A percentile compares a stretch with the other conserved stretches of the same genome.
These are phyloP conservation scores for Mollisia scopiformis DNA, from an alignment of 2,329 filamentous ascomycete genomes.

Conservation along the genomic window DNA sequence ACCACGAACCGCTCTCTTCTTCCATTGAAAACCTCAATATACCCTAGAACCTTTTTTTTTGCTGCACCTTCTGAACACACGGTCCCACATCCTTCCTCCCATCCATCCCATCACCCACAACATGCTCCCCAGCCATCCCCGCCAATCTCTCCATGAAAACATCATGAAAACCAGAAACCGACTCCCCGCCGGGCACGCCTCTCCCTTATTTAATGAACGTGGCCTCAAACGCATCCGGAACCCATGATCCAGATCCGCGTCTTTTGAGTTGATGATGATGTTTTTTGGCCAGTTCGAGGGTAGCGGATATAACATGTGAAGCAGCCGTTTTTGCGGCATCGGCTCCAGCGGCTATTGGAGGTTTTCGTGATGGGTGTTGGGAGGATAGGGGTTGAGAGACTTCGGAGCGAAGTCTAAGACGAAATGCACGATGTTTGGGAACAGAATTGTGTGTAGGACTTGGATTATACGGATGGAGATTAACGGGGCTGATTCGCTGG, in stretches of 20 bases:
- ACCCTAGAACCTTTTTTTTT: constrained; percentile 40
- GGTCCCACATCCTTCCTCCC: constrained; percentile 47
- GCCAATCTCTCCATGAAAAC: constrained; percentile 36
- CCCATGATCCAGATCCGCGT: constrained; percentile 44
- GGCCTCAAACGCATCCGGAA: constrained; percentile 48
- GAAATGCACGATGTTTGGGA: constrained; percentile 18
- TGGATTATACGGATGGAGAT: constrained; percentile 23
- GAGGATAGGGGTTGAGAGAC: not conserved
- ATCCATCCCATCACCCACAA: constrained; percentile 46
- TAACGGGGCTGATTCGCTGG: constrained; percentile 19
- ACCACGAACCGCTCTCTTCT: constrained; percentile 41
- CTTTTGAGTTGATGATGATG: constrained; percentile 45
- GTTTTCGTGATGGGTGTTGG: constrained; percentile 19
- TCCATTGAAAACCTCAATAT: constrained; percentile 44
- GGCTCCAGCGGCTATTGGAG: constrained; percentile 39
- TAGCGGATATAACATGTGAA: constrained; percentile 44
- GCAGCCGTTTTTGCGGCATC: constrained; percentile 42
- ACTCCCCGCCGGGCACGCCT: constrained; percentile 62
- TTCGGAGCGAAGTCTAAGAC: not conserved
- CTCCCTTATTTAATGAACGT: constrained; percentile 63
- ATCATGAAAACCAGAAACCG: constrained; percentile 57
- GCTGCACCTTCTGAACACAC: constrained; percentile 47
- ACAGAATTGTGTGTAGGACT: constrained; percentile 21
- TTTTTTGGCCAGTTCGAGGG: constrained; percentile 47
- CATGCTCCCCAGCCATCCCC: constrained; percentile 33